phyloP scores from a whole-genome alignment of 768 basidiomycete genomes.

The Suillus subalutaceus region DNA sequence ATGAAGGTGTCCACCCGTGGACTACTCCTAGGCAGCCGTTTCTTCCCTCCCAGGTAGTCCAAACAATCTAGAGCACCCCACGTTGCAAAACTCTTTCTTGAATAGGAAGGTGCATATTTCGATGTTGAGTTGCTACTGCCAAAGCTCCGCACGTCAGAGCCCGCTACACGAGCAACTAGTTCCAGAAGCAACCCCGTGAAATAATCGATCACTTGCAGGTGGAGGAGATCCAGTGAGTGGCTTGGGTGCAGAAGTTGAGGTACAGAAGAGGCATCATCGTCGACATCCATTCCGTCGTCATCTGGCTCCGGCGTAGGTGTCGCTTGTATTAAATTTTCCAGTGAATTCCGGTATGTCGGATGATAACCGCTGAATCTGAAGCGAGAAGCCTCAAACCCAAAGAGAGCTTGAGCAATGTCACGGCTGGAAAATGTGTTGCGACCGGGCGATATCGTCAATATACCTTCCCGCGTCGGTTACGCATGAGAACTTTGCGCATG shows the following conservation, averaged over 20 bases:
- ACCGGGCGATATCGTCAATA: constrained; percentile 31
- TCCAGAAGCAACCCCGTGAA: constrained; percentile 64
- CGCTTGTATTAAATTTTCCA: constrained; percentile 19
- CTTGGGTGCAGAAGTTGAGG: constrained; percentile 41
- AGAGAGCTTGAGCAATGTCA: constrained; percentile 51
- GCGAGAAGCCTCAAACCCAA: constrained; percentile 41
- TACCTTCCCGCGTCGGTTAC: constrained; percentile 25
- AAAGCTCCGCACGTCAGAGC: constrained; percentile 44
- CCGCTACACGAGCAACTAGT: constrained; percentile 58
- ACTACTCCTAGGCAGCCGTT: constrained; percentile 33
- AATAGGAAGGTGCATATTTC: constrained; percentile 58
- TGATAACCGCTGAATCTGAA: constrained; percentile 43
- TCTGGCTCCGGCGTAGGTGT: constrained; percentile 27
- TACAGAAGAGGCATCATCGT: constrained; percentile 46
- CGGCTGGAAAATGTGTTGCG: constrained; percentile 49
- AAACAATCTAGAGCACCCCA: constrained; percentile 64
- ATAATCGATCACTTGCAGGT: constrained; percentile 69
- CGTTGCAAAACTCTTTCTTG: constrained; percentile 41
- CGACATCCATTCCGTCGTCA: constrained; percentile 62
- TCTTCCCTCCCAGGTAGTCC: constrained; percentile 54
- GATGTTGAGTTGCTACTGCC: constrained; percentile 42
- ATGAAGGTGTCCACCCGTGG: constrained; percentile 59
- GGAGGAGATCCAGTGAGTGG: constrained; percentile 67
- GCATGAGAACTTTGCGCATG: constrained; percentile 2
- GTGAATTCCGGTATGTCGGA: constrained; percentile 40